A percentile compares a stretch with the other conserved stretches of the same genome.
phyloP scores from a whole-genome alignment of 805 yeast species.

The Suhomyces sp. region DNA sequence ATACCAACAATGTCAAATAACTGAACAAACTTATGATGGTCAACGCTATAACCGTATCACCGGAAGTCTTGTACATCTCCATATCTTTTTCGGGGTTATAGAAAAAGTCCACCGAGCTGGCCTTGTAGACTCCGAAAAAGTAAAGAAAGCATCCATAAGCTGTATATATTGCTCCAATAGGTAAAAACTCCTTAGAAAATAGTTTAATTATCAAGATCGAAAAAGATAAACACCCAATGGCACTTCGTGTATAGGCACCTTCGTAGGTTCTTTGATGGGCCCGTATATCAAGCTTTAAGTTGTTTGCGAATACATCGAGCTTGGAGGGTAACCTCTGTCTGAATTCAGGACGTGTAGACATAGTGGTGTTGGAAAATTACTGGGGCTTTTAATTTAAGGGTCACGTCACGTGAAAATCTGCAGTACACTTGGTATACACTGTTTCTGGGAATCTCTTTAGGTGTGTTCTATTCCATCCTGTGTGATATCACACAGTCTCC shows the following conservation, averaged over 20 bases:
- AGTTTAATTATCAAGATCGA: conserved; percentile 62
- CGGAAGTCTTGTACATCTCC: conserved; percentile 56
- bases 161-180: conserved; percentile 65
- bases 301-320: conserved; percentile 34
- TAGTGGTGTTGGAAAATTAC: background rate
- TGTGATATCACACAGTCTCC: background rate
- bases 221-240: conserved; percentile 65
- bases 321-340: conserved; percentile 28
- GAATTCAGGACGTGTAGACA: conserved; percentile 3
- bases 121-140: conserved; percentile 37
- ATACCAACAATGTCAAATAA: conserved; percentile 49
- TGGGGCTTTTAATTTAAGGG: background rate
- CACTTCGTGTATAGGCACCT: conserved; percentile 76
- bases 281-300: conserved; percentile 47
- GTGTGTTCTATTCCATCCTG: background rate
- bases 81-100: conserved; percentile 35
- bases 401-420: background rate
- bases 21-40: conserved; percentile 48
- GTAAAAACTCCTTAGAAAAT: conserved; percentile 60
- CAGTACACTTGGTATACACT: background rate
- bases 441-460: background rate
- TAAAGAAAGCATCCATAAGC: conserved; percentile 50
- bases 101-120: conserved; percentile 33
- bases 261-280: conserved; percentile 84
- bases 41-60: conserved; percentile 55